Base-by-base conservation (phyloP, 1,139 yeast genomes). In the Yamadazyma membranifaciens region DNA sequence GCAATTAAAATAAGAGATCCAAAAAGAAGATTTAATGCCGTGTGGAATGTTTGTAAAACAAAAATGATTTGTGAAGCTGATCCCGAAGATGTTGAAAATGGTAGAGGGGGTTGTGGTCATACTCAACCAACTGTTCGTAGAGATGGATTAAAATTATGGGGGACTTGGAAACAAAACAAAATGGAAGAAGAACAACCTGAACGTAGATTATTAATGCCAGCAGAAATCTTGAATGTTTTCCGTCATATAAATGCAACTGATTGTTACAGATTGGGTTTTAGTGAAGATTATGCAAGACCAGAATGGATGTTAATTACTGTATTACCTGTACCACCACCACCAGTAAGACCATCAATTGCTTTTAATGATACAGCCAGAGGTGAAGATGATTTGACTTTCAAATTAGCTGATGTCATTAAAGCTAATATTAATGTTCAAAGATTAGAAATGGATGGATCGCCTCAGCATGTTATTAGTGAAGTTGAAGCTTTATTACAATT, bases 261-360 rank as follows among this genome's bases (percentile, higher is more conserved):
- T 61, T 83, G 95, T 49, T 73, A 66, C 41, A 80, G 79, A 51
- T 65, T 94, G 47, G 99, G 99, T 6, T 84, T 92, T 64, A 88
- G 87, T 59, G 95, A 88, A 60, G 98, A 92, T 59, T 92, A 88
- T 58, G 95, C 98, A 2, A 82, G 98, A 59, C 99, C 99, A 1
- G 99, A 94, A 65, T 94, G 98, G 99, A 82, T 94, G 84, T 77
- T 94, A 49, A 80, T 94, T 50, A 91, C 98, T 2, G 98, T 92
- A 13, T 74, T 94, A 55, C 98, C 98, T 1, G 98, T 94, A n/a
- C 99, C 99, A 34, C 99, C 99, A 40, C 98, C 98, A 44, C 98
- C 98, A 28, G 98, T 94, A 28, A 85, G 99, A 66, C 99, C 99
- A 13, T 87, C 96, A 32, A 92, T 94, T 69, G 96, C 98, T 2